phyloP scores from a whole-genome alignment of 106 monocot genomes.

The Apostasia ramifera region DNA sequence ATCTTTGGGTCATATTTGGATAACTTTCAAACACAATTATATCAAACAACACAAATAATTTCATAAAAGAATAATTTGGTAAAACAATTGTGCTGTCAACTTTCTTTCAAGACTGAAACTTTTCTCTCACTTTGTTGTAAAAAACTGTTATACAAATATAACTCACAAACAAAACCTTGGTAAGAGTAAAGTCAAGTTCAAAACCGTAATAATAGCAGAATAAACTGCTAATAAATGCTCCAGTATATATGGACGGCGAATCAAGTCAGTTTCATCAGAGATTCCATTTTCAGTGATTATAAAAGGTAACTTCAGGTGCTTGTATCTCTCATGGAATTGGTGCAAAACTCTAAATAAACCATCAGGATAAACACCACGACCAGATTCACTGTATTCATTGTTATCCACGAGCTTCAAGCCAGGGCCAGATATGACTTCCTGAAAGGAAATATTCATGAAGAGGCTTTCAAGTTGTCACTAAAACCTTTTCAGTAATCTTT shows the following conservation, averaged over 20 bases:
- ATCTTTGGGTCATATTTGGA: too few relatives aligned
- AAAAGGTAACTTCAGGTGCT: slow-evolving; percentile 70
- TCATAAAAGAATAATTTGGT: too few relatives aligned
- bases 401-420: slow-evolving; percentile 76
- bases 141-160: too few relatives aligned
- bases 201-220: slow-evolving; percentile 74
- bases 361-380: slow-evolving; percentile 91
- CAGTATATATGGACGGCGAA: slow-evolving; percentile 78
- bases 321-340: slow-evolving; percentile 86
- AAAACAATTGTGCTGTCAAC: too few relatives aligned
- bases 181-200: neutral
- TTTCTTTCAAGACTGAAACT: too few relatives aligned
- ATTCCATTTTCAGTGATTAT: slow-evolving; percentile 93
- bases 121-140: too few relatives aligned
- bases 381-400: slow-evolving; percentile 95
- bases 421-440: slow-evolving; percentile 87
- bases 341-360: slow-evolving; percentile 76
- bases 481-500: neutral
- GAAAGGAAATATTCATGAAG: slow-evolving; percentile 5
- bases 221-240: slow-evolving; percentile 84
- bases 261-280: slow-evolving; percentile 93
- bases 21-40: too few relatives aligned
- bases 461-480: neutral
- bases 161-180: too few relatives aligned
- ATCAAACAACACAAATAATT: too few relatives aligned